A percentile compares a stretch with the other conserved stretches of the same genome.
Evolutionary conservation across 352 stramenopile genomes (phyloP).

Genomic region (Pythium grandisporangium): DNA sequence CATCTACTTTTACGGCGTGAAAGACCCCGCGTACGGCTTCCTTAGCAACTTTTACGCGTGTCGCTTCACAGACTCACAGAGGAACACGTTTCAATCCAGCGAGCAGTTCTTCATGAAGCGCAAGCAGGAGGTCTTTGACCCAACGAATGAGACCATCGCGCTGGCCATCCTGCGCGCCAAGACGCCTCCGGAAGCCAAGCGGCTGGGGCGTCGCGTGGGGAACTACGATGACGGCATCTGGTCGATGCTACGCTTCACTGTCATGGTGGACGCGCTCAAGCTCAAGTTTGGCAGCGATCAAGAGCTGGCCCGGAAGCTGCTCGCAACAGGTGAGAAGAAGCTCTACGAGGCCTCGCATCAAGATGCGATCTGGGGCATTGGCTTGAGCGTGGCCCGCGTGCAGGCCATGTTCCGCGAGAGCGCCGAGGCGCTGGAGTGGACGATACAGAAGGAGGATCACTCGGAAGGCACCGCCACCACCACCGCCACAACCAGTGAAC

Average conservation of each 20-base stretch:
- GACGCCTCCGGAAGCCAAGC: constrained; percentile 30
- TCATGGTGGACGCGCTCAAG: constrained; percentile 54
- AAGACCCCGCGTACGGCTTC: constrained; percentile 26
- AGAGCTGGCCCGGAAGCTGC: constrained; percentile 17
- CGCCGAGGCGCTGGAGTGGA: too few relatives aligned
- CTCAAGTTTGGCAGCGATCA: constrained; percentile 43
- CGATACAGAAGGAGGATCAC: too few relatives aligned
- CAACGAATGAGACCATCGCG: constrained; percentile 23
- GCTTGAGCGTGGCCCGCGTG: constrained; percentile 28
- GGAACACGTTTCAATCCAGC: constrained; percentile 39
- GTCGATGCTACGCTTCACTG: constrained; percentile 21
- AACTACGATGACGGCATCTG: constrained; percentile 48
- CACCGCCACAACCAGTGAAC: too few relatives aligned
- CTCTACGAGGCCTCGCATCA: constrained; percentile 42
- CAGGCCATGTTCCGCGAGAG: constrained; percentile 26
- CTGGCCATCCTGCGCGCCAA: constrained; percentile 39
- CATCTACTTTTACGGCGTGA: constrained; percentile 50
- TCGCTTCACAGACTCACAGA: constrained; percentile 24
- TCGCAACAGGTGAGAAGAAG: constrained; percentile 30
- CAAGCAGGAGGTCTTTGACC: constrained; percentile 61
- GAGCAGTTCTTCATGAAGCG: constrained; percentile 71
- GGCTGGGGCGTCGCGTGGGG: constrained; percentile 35
- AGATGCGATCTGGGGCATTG: constrained; percentile 59
- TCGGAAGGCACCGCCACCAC: too few relatives aligned
- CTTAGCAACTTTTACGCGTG: constrained; percentile 63